Conservation (phyloP, 352 stramenopile genomes). For the Aphanomyces cochlioides region DNA sequence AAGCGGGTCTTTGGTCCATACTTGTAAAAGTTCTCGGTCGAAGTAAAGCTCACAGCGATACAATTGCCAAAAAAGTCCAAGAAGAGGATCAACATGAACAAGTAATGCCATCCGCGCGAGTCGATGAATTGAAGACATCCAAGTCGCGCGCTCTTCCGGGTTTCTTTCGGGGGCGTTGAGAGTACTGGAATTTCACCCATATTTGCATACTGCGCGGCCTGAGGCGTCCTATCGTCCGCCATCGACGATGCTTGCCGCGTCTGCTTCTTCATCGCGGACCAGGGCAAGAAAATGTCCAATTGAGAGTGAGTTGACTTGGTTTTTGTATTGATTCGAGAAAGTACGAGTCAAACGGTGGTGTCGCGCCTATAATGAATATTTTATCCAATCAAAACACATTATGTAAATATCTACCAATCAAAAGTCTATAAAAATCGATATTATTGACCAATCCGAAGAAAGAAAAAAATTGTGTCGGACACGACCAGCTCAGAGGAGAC, state of each 20-base stretch:
- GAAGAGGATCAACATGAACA: conserved; percentile 78
- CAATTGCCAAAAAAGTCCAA: conserved; percentile 70
- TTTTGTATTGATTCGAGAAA: conserved; percentile 7
- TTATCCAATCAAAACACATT: conserved; percentile 8
- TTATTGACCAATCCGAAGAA: too few relatives aligned
- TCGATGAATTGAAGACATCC: conserved; percentile 67
- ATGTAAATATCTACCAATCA: conserved; percentile 6
- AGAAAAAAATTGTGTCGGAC: too few relatives aligned
- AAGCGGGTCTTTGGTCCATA: conserved; percentile 38
- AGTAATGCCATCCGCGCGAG: conserved; percentile 86
- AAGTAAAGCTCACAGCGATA: conserved; percentile 27
- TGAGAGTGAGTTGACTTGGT: conserved; percentile 1
- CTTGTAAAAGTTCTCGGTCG: conserved; percentile 23
- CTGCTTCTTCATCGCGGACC: neutral
- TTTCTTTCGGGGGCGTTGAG: neutral
- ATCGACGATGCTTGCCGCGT: conserved; percentile 3
- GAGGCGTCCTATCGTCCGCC: neutral
- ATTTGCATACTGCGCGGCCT: neutral
- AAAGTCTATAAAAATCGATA: too few relatives aligned
- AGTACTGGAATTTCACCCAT: neutral
- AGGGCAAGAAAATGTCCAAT: neutral
- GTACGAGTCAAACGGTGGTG: neutral
- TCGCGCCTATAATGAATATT: neutral
- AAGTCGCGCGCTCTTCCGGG: conserved; percentile 6
- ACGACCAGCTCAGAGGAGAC: too few relatives aligned